Evolutionary conservation across 495 filamentous ascomycete genomes (phyloP).

Genomic region (Penicillium dipodomyicola): DNA sequence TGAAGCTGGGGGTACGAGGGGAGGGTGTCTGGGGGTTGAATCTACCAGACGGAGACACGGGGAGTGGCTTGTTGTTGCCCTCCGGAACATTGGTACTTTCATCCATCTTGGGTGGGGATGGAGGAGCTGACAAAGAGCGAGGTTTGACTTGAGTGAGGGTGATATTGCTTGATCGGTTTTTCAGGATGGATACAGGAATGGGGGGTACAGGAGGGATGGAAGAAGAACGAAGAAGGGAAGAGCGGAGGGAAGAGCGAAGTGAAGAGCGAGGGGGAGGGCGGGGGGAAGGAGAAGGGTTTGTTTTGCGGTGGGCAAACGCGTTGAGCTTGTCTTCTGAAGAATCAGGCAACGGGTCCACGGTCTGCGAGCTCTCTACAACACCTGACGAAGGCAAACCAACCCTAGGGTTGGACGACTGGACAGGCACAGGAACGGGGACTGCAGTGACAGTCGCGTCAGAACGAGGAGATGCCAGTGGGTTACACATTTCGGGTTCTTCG

Average conservation of each 20-base stretch:
- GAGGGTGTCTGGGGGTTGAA: neutral
- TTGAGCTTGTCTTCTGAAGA: neutral
- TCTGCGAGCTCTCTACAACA: neutral
- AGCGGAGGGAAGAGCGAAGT: neutral
- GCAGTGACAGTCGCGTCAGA: neutral
- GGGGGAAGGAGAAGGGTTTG: neutral
- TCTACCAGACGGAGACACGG: neutral
- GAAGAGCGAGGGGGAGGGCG: neutral
- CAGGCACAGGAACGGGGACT: neutral
- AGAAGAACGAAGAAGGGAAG: neutral
- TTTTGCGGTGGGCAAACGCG: neutral
- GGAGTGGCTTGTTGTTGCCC: constrained; percentile 1
- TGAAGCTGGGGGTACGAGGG: neutral
- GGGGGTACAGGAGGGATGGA: neutral
- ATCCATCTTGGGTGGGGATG: constrained; percentile 1
- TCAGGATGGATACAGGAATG: neutral
- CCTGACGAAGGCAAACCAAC: neutral
- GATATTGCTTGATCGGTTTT: neutral
- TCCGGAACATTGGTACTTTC: neutral
- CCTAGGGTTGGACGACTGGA: neutral
- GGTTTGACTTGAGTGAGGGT: neutral
- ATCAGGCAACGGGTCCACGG: neutral
- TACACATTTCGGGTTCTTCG: neutral
- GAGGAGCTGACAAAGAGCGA: neutral
- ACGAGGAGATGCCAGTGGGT: neutral